A percentile compares a stretch with the other conserved stretches of the same genome.
Conservation (phyloP, 768 basidiomycete species). For the Cystofilobasidium macerans region DNA sequence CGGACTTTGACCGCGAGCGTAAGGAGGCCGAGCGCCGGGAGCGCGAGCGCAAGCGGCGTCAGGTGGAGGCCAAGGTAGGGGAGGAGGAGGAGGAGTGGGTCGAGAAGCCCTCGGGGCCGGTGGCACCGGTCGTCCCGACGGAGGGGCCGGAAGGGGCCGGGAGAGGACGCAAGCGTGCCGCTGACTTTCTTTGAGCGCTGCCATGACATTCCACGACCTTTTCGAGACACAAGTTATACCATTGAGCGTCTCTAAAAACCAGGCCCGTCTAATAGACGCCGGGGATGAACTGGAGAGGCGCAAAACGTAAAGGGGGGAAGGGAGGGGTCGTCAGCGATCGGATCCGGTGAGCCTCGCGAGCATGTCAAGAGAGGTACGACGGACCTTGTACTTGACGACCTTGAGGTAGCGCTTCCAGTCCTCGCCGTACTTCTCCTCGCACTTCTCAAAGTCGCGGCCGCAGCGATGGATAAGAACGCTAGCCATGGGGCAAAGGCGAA, state of each 20-base stretch:
- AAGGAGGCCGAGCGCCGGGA: conserved; percentile 37
- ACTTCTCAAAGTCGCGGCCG: conserved; percentile 88
- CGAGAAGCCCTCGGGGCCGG: conserved; percentile 9
- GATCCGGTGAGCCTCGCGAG: no score
- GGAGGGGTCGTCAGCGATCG: no score
- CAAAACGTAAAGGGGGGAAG: no score
- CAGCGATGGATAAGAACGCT: conserved; percentile 82
- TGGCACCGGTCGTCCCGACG: conserved; percentile 28
- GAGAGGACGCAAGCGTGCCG: conserved; percentile 54
- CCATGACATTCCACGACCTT: no score
- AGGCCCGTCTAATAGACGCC: no score
- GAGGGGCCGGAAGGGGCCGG: conserved; percentile 24
- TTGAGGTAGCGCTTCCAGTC: conserved; percentile 42
- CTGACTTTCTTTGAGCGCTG: conserved; percentile 51
- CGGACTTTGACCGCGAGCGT: conserved; percentile 39
- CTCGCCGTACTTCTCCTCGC: conserved; percentile 81
- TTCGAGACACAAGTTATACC: background rate
- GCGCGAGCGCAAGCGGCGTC: conserved; percentile 25
- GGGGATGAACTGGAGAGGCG: no score
- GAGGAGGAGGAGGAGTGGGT: conserved; percentile 43
- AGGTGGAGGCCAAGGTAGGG: conserved; percentile 1
- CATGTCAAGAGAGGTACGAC: no score
- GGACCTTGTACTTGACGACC: no score
- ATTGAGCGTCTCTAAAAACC: no score
- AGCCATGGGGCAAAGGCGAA: background rate